Evolutionary conservation across 176 grass and related monocot species (phyloP).

Genomic region (Oryza meridionalis): DNA sequence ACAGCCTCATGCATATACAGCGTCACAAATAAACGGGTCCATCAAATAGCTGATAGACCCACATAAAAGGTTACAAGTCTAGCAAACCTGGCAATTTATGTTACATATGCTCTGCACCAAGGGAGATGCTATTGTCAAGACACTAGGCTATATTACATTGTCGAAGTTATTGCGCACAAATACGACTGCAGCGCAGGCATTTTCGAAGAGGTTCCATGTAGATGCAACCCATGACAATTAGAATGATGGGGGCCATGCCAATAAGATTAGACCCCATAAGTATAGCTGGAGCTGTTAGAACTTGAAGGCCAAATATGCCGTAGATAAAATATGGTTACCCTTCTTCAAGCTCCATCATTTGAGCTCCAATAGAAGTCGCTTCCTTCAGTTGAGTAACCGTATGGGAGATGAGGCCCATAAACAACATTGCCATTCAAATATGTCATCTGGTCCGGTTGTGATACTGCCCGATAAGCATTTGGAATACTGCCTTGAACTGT

Average conservation of each 20-base stretch:
- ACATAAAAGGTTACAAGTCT: neutral
- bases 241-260: slow-evolving; percentile 50
- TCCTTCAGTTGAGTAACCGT: slow-evolving; percentile 58
- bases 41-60: slow-evolving; percentile 17
- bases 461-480: slow-evolving; percentile 51
- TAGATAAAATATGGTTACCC: slow-evolving; percentile 16
- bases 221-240: slow-evolving; percentile 37
- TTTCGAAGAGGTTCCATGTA: slow-evolving; percentile 17
- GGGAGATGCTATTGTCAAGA: slow-evolving; percentile 32
- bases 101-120: slow-evolving; percentile 16
- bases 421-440: slow-evolving; percentile 67
- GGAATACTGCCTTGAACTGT: slow-evolving; percentile 51
- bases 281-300: slow-evolving; percentile 51
- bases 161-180: slow-evolving; percentile 6
- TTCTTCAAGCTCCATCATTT: slow-evolving; percentile 44
- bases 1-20: slow-evolving; percentile 12
- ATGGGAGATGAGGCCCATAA: slow-evolving; percentile 81
- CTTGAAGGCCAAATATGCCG: slow-evolving; percentile 32
- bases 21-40: slow-evolving; percentile 10
- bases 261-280: slow-evolving; percentile 51
- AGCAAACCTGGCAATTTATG: slow-evolving; percentile 23
- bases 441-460: slow-evolving; percentile 65
- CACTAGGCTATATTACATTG: slow-evolving; percentile 27
- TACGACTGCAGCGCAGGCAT: neutral
- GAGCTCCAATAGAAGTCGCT: slow-evolving; percentile 63